Conservation (phyloP, 768 basidiomycete species). For the Paxillus rubicundulus region DNA sequence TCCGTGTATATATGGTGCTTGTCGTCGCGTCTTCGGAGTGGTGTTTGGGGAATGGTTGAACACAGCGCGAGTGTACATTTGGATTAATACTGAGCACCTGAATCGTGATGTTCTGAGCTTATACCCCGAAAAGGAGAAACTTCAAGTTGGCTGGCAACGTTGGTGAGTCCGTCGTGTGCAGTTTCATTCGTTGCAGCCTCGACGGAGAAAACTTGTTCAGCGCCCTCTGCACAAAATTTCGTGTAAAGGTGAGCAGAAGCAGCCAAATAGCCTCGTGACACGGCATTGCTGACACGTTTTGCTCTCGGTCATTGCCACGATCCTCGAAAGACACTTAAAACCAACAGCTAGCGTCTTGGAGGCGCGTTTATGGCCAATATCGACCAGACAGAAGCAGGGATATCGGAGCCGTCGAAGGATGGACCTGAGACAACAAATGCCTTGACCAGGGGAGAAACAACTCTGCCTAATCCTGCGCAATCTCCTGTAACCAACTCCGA, state of each 20-base stretch:
- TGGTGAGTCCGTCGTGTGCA: constrained; percentile 9
- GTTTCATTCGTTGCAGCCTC: constrained; percentile 13
- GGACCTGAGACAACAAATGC: constrained; percentile 9
- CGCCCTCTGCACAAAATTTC: neutral
- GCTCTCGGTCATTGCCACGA: constrained; percentile 10
- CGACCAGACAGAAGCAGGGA: constrained; percentile 46
- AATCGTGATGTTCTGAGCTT: neutral
- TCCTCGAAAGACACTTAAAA: constrained; percentile 5
- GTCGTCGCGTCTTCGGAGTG: neutral
- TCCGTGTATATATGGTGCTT: neutral
- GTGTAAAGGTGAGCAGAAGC: constrained; percentile 10
- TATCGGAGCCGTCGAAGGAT: constrained; percentile 40
- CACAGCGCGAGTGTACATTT: neutral
- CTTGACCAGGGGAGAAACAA: constrained; percentile 3
- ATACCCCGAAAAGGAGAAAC: constrained; percentile 27
- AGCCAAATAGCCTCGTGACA: neutral
- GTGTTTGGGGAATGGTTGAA: neutral
- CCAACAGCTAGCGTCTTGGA: constrained; percentile 48
- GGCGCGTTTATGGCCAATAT: constrained; percentile 82
- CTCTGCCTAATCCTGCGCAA: constrained; percentile 11
- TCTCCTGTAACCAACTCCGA: constrained; percentile 17
- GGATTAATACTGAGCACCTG: too few relatives aligned
- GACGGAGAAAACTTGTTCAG: constrained; percentile 8
- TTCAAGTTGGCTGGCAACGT: constrained; percentile 2
- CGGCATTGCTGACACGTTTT: constrained; percentile 7